phyloP scores from a whole-genome alignment of 73 alveolate species.

The Loxodes magnus region DNA sequence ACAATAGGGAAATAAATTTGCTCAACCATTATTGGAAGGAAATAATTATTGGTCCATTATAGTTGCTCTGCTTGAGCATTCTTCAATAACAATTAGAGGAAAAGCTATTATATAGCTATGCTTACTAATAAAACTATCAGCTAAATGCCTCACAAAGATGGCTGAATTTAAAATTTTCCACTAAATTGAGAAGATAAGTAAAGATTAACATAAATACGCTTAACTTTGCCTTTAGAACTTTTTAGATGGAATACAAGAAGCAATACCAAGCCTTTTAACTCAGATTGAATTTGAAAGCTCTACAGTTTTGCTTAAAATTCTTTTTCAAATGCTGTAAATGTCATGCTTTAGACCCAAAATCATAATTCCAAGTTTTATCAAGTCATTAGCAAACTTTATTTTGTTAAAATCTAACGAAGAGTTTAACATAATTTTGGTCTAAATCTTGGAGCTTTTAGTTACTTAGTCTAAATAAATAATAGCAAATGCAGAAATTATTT shows the following conservation, averaged over 20 bases:
- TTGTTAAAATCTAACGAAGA: conserved; percentile 13
- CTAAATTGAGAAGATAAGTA: conserved; percentile 44
- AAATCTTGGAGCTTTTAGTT: conserved; percentile 12
- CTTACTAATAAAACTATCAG: conserved; percentile 45
- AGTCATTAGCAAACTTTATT: conserved; percentile 25
- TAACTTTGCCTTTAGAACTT: conserved; percentile 57
- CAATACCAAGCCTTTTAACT: conserved; percentile 38
- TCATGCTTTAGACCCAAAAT: conserved; percentile 20
- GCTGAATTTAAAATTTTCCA: conserved; percentile 59
- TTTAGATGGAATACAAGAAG: conserved; percentile 38
- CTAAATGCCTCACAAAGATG: conserved; percentile 35
- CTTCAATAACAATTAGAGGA: conserved; percentile 62
- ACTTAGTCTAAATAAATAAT: conserved; percentile 11
- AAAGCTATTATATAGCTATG: conserved; percentile 48
- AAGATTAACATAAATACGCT: conserved; percentile 62
- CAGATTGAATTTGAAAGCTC: conserved; percentile 11
- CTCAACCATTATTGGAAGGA: conserved; percentile 8
- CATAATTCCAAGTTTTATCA: conserved; percentile 27
- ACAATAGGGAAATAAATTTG: neutral
- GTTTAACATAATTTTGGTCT: neutral
- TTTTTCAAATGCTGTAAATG: conserved; percentile 24
- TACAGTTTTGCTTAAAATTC: neutral
- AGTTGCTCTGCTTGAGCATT: conserved; percentile 47
- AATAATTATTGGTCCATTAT: conserved; percentile 30
- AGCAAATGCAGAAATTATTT: conserved; percentile 7